Evolutionary conservation across 176 grass and related monocot genomes (phyloP).

Genomic region (Zea mays): Zm-B73-REFERENCE-NAM-5.0 NC_050101.1:37088001-37088500

Average conservation of each 20-base stretch:
- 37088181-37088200: too few relatives aligned
- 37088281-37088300: too few relatives aligned
- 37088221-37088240: too few relatives aligned
- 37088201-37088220: neutral
- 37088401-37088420: conserved; percentile 54
- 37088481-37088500: conserved; percentile 32
- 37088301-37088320: too few relatives aligned
- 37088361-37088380: neutral
- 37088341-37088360: neutral
- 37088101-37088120: neutral
- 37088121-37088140: neutral
- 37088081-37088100: neutral
- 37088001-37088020: neutral
- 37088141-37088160: neutral
- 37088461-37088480: conserved; percentile 50
- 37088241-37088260: too few relatives aligned
- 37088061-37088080: neutral
- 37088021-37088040: neutral
- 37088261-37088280: too few relatives aligned
- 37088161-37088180: too few relatives aligned
- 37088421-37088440: conserved; percentile 42
- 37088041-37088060: neutral
- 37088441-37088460: conserved; percentile 35
- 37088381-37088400: neutral
- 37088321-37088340: too few relatives aligned